Base-by-base conservation (phyloP, 306 rosid species). In the Coriaria nepalensis region DNA sequence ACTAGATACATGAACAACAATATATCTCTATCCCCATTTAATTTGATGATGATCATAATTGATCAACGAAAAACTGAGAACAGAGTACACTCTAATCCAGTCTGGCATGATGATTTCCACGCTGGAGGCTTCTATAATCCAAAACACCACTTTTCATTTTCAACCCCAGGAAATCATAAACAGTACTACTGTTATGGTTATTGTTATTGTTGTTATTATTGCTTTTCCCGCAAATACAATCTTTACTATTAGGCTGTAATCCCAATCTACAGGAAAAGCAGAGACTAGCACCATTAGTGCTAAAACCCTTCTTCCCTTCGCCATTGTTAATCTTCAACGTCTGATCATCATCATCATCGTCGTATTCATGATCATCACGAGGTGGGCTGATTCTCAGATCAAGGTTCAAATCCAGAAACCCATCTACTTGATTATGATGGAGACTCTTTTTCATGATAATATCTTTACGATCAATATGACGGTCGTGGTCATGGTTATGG, bases 361-460 rank as follows among this genome's bases (percentile, higher is more conserved):
- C n/a, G n/a, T n/a, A n/a, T n/a, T n/a, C n/a, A n/a, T n/a, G n/a
- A 20, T 7, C 74, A 1, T 73, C 83, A 34, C 60, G 61, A 5
- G 98, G 95, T 50, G 94, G 98, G 71, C 98, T 82, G 43, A 92
- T 85, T 8, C 74, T 75, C 8, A 92, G 65, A 57, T 85, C 98
- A 35, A 92, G 94, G 55, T 92, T 92, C 78, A 92, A 72, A 35
- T 92, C 98, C 13, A 92, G 90, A 50, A 86, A 70, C 14, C 64
- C 47, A 51, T 73, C 87, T 59, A 3, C 29, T 20, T 20, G 29
- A 20, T 20, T 20, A 3, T 20, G 29, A 20, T 1, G 29, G 29
- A 20, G 29, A 20, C 29, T 20, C 29, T 20, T 20, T 20, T 20
- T 20, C 29, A 20, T 20, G 29, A 20, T 20, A 20, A 20, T 20